Percentiles rank a stretch among this genome's conserved stretches.
Conservation (phyloP, 768 basidiomycete species). For the Saitozyma podzolica region DNA sequence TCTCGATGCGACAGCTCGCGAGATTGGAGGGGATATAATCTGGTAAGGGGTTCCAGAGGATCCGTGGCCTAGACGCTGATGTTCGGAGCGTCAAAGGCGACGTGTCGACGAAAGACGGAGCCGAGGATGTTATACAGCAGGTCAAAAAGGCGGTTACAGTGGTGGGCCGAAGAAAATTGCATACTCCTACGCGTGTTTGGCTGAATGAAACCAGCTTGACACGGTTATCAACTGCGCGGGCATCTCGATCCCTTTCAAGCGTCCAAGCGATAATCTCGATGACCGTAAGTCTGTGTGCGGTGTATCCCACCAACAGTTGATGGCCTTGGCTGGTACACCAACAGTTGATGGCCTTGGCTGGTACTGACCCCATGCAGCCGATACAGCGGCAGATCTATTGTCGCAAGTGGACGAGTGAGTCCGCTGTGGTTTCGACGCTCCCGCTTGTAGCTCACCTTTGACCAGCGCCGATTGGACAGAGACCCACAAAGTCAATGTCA, state of each 20-base stretch:
- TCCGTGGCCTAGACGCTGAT: no score
- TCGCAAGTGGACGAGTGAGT: conserved; percentile 33
- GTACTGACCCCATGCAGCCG: conserved; percentile 13
- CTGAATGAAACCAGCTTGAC: conserved; percentile 13
- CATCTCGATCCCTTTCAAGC: conserved; percentile 14
- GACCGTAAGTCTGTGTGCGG: conserved; percentile 22
- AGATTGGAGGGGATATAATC: conserved; percentile 28
- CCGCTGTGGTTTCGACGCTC: not conserved
- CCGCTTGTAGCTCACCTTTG: not conserved
- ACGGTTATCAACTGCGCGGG: conserved; percentile 41
- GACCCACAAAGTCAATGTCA: conserved; percentile 26
- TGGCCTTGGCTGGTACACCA: no score
- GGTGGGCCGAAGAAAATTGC: not conserved
- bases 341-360: no score
- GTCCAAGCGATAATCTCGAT: conserved; percentile 19
- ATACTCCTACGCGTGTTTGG: not conserved
- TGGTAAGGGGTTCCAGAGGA: not conserved
- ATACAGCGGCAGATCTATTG: conserved; percentile 20
- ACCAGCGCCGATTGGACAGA: conserved; percentile 21
- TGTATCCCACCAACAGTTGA: no score
- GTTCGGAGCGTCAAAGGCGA: conserved; percentile 4
- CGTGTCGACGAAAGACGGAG: not conserved
- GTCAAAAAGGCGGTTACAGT: conserved; percentile 7
- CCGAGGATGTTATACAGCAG: not conserved
- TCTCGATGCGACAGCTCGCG: conserved; percentile 27